Percentiles rank a stretch among this genome's conserved stretches.
Conservation (phyloP, 1,139 yeast genomes). For the Yamadazyma spencermartinsiae region DNA sequence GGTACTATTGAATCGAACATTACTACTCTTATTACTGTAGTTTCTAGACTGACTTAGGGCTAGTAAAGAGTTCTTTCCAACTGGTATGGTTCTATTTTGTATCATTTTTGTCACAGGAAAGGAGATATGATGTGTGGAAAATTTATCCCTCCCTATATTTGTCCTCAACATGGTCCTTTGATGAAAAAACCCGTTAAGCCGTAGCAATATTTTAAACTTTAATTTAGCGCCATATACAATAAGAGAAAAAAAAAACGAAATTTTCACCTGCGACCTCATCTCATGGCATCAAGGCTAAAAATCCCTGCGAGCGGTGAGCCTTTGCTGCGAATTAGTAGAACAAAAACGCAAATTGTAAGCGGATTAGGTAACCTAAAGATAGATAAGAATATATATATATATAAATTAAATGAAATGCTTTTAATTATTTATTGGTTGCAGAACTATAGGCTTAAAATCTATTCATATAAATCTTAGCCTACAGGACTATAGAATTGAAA, state of each 20-base stretch:
- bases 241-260: not conserved
- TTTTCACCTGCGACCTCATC: slow-evolving; percentile 7
- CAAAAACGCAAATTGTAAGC: slow-evolving; percentile 1
- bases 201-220: not conserved
- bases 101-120: not conserved
- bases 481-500: too few relatives aligned
- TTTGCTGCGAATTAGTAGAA: not conserved
- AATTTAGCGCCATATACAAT: not conserved
- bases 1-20: not conserved
- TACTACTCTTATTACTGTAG: not conserved
- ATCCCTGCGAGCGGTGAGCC: too few relatives aligned
- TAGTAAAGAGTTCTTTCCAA: not conserved
- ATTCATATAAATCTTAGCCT: too few relatives aligned
- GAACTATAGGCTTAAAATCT: too few relatives aligned
- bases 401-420: too few relatives aligned
- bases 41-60: too few relatives aligned
- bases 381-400: too few relatives aligned
- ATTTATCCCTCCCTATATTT: not conserved
- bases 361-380: too few relatives aligned
- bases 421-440: too few relatives aligned
- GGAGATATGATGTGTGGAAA: not conserved
- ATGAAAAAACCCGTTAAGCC: not conserved
- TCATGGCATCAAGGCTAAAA: too few relatives aligned
- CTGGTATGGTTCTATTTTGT: not conserved
- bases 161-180: not conserved